These are phyloP conservation scores for Beauveria asiatica DNA, from an alignment of 2,329 filamentous ascomycete genomes.

Conservation along the genomic window DNA sequence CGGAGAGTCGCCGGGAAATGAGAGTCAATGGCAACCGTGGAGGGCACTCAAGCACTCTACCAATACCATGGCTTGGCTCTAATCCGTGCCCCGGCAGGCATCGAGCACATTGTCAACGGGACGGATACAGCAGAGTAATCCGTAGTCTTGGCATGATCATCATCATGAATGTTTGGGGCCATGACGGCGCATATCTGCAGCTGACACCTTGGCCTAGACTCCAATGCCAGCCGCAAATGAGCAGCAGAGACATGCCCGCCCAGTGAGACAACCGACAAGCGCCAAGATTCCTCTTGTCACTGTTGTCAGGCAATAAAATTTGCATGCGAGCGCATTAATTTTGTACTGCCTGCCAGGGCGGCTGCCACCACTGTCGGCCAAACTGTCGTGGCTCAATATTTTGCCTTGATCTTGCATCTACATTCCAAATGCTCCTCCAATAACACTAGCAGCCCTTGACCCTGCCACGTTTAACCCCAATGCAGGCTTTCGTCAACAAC, in stretches of 20 bases:
- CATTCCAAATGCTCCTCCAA: neutral
- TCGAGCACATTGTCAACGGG: neutral
- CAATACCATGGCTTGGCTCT: neutral
- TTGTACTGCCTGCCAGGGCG: neutral
- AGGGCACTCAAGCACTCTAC: too few species aligned
- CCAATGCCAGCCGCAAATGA: constrained; percentile 2
- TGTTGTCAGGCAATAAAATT: neutral
- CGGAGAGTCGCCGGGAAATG: neutral
- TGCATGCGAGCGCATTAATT: neutral
- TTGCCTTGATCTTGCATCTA: neutral
- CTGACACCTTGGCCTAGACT: neutral
- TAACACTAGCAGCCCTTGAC: neutral
- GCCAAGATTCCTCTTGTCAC: neutral
- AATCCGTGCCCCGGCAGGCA: neutral
- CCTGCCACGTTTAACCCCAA: neutral
- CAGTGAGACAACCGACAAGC: neutral
- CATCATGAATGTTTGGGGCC: neutral
- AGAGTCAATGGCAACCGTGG: neutral
- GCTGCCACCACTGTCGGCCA: neutral
- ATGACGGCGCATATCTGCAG: constrained; percentile 5
- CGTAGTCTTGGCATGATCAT: neutral
- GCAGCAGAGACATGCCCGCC: constrained; percentile 5
- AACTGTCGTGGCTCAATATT: neutral
- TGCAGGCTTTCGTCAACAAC: neutral
- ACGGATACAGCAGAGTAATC: too few species aligned